Percentiles rank a stretch among this genome's conserved stretches.
Conservation (phyloP, 2,329 filamentous ascomycete genomes). For the Clarireedia monteithiana region DNA sequence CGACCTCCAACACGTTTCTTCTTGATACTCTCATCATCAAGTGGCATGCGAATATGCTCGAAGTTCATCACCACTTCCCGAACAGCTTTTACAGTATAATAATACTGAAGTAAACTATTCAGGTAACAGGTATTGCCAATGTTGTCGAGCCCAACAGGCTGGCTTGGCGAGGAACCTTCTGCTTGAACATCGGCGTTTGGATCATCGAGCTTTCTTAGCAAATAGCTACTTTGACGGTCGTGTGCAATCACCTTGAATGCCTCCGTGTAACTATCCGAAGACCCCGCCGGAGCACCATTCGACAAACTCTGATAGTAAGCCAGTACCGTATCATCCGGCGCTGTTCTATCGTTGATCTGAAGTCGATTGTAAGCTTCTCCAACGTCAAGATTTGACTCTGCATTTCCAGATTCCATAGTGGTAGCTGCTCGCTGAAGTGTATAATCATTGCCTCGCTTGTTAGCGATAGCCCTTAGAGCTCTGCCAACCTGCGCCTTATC, state of each 20-base stretch:
- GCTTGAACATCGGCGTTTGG: constrained; percentile 27
- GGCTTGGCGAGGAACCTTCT: constrained; percentile 33
- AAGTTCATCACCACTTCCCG: constrained; percentile 74
- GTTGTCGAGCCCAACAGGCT: constrained; percentile 82
- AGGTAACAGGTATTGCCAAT: constrained; percentile 98
- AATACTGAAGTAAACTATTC: constrained; percentile 92
- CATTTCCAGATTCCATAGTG: constrained; percentile 22
- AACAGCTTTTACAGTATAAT: constrained; percentile 80
- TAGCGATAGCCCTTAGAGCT: constrained; percentile 26
- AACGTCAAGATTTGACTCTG: constrained; percentile 19
- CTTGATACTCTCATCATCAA: constrained; percentile 54
- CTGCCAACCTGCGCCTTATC: constrained; percentile 26
- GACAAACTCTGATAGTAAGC: constrained; percentile 27
- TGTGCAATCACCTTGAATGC: constrained; percentile 28
- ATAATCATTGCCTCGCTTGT: constrained; percentile 20
- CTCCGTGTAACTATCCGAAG: constrained; percentile 27
- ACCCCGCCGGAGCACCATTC: constrained; percentile 21
- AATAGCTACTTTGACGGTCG: constrained; percentile 26
- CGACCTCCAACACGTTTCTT: constrained; percentile 69
- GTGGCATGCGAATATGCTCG: constrained; percentile 60
- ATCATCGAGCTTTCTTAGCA: constrained; percentile 29
- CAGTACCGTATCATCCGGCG: constrained; percentile 27
- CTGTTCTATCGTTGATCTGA: constrained; percentile 22
- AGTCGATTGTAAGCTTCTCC: constrained; percentile 28
- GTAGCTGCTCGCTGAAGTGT: constrained; percentile 23